A percentile compares a stretch with the other conserved stretches of the same genome.
Evolutionary conservation across 1,284 basidiomycete genomes (phyloP).

Genomic region (Leucoagaricus sp.): DNA sequence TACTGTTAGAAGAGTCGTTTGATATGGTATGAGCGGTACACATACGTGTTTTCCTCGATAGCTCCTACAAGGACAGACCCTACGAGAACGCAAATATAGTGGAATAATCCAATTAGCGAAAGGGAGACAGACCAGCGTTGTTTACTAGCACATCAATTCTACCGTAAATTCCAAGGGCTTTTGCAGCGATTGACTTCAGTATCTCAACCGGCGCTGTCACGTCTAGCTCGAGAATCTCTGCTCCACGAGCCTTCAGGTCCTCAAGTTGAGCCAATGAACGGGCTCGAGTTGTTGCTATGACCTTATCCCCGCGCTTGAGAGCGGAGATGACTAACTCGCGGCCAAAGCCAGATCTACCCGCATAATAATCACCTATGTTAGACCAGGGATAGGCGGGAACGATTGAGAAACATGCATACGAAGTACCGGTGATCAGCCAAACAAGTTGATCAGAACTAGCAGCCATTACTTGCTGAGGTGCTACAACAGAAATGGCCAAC

Average conservation of each 20-base stretch:
- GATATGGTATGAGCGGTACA: neutral
- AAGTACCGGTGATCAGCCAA: conserved; percentile 30
- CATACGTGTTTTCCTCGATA: conserved; percentile 29
- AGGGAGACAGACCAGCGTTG: conserved; percentile 30
- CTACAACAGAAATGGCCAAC: too few relatives aligned
- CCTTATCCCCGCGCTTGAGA: conserved; percentile 42
- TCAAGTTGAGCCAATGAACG: conserved; percentile 32
- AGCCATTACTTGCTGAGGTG: conserved; percentile 14
- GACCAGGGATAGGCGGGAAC: neutral
- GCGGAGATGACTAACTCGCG: conserved; percentile 41
- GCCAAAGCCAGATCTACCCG: conserved; percentile 40
- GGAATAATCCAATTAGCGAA: neutral
- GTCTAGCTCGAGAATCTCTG: conserved; percentile 36
- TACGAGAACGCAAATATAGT: neutral
- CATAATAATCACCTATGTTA: neutral
- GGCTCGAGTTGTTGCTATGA: conserved; percentile 37
- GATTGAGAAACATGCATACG: conserved; percentile 17
- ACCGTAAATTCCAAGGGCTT: conserved; percentile 32
- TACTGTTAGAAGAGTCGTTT: neutral
- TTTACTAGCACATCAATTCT: conserved; percentile 38
- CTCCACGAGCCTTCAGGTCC: conserved; percentile 31
- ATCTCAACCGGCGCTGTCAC: conserved; percentile 31
- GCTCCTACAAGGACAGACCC: conserved; percentile 30
- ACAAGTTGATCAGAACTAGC: conserved; percentile 19
- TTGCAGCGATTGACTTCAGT: conserved; percentile 27